Percentiles rank a stretch among this genome's conserved stretches.
Conservation (phyloP, 23 red algal species). For the Chondrus crispus region DNA sequence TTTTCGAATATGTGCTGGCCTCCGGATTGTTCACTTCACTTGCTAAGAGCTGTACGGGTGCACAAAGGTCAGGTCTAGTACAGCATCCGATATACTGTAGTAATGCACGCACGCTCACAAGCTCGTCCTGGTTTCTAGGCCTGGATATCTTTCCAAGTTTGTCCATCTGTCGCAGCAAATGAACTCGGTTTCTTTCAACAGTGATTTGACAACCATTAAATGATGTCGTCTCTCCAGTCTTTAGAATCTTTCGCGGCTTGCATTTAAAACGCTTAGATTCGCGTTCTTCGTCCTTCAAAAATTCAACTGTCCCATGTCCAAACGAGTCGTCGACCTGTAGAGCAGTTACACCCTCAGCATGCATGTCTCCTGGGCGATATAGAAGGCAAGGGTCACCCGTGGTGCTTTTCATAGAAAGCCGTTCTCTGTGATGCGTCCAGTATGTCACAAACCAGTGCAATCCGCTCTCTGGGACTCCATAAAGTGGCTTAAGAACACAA, state of each 20-base stretch:
- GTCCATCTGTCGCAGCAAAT: background rate
- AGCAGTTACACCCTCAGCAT: background rate
- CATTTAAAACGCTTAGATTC: background rate
- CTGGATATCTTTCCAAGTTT: background rate
- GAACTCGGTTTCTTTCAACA: background rate
- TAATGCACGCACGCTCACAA: background rate
- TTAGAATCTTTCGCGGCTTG: background rate
- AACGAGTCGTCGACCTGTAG: conserved; percentile 15
- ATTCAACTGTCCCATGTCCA: background rate
- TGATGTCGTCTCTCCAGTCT: background rate
- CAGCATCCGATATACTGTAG: conserved; percentile 8
- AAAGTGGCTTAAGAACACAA: conserved; percentile 23
- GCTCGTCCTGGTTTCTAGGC: background rate
- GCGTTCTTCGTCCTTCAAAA: conserved; percentile 12
- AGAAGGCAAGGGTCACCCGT: conserved; percentile 36
- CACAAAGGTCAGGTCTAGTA: background rate
- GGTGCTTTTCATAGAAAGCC: conserved; percentile 12
- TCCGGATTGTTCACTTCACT: background rate
- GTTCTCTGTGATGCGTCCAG: conserved; percentile 15
- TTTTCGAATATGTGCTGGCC: background rate
- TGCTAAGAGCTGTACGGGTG: background rate
- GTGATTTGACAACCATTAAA: background rate
- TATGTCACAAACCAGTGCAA: conserved; percentile 38
- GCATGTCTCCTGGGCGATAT: background rate
- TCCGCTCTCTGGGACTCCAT: conserved; percentile 32